Conservation (phyloP, 2,329 filamentous ascomycete species). For the Parascedosporium putredinis region DNA sequence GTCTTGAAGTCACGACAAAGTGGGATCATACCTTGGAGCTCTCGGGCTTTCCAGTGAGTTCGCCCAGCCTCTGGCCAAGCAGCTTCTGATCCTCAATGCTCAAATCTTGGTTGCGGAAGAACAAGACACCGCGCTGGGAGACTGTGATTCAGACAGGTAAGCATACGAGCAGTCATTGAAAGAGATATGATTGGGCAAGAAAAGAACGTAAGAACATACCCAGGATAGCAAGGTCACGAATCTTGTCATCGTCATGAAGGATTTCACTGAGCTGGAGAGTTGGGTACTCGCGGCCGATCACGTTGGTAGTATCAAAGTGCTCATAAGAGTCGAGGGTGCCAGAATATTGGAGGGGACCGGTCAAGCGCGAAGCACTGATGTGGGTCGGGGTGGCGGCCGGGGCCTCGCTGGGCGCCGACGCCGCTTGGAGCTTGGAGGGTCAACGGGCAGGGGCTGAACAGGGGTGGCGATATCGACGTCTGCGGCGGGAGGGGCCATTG, state of each 20-base stretch:
- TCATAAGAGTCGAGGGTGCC: conserved; percentile 41
- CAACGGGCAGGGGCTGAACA: conserved; percentile 10
- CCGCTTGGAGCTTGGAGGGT: conserved; percentile 8
- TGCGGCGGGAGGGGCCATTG: conserved; percentile 19
- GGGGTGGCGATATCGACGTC: conserved; percentile 15
- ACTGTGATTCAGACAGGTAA: conserved; percentile 36
- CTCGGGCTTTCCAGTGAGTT: conserved; percentile 45
- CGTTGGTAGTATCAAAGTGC: conserved; percentile 48
- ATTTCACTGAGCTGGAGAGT: conserved; percentile 25
- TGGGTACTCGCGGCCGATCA: conserved; percentile 50
- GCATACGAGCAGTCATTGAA: no score
- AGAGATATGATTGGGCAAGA: no score
- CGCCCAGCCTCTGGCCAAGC: conserved; percentile 48
- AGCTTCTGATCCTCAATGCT: conserved; percentile 56
- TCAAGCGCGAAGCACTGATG: conserved; percentile 10
- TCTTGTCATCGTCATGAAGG: conserved; percentile 19
- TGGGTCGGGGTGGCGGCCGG: conserved; percentile 11
- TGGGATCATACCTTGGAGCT: conserved; percentile 34
- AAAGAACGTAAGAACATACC: conserved; percentile 13
- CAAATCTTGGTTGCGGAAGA: conserved; percentile 55
- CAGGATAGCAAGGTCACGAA: conserved; percentile 21
- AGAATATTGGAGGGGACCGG: conserved; percentile 34
- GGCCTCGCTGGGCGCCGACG: no score
- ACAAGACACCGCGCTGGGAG: conserved; percentile 58
- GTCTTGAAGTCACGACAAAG: conserved; percentile 40